Conservation (phyloP, 2,329 filamentous ascomycete genomes). For the Metarhizium robertsii region DNA sequence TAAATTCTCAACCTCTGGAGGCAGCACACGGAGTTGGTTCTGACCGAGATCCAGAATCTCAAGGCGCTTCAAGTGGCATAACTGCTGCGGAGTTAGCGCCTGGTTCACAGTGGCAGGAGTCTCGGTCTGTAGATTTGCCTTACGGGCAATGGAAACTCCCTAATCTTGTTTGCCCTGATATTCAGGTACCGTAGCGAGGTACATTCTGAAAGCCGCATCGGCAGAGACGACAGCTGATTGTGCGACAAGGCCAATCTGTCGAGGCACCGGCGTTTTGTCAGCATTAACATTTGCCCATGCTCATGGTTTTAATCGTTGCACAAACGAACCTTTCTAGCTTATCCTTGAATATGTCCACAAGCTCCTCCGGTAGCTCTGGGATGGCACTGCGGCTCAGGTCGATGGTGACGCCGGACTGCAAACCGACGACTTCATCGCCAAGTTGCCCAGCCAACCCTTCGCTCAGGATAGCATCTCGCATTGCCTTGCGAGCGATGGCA, state of each 20-base stretch:
- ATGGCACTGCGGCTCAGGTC: constrained; percentile 71
- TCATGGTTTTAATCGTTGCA: background rate
- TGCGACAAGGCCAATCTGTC: constrained; percentile 67
- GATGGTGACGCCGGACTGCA: constrained; percentile 66
- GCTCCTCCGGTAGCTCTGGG: constrained; percentile 59
- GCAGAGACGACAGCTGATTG: constrained; percentile 62
- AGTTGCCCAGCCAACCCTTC: constrained; percentile 55
- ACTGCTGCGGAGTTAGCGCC: constrained; percentile 38
- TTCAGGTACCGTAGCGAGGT: constrained; percentile 72
- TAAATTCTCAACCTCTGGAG: constrained; percentile 70
- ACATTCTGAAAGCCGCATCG: constrained; percentile 63
- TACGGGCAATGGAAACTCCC: constrained; percentile 50
- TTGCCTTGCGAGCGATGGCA: constrained; percentile 54
- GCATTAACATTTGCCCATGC: background rate
- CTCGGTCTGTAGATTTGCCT: constrained; percentile 11
- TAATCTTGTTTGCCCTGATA: constrained; percentile 65
- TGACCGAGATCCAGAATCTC: constrained; percentile 90
- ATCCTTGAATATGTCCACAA: constrained; percentile 65
- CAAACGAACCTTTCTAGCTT: constrained; percentile 57
- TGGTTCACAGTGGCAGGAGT: background rate
- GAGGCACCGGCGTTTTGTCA: background rate
- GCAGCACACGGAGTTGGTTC: constrained; percentile 72
- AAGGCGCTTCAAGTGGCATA: constrained; percentile 76
- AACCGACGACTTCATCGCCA: constrained; percentile 46
- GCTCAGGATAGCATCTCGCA: constrained; percentile 57